Conservation (phyloP, 2,329 filamentous ascomycete species). For the Penicillium sp. region DNA sequence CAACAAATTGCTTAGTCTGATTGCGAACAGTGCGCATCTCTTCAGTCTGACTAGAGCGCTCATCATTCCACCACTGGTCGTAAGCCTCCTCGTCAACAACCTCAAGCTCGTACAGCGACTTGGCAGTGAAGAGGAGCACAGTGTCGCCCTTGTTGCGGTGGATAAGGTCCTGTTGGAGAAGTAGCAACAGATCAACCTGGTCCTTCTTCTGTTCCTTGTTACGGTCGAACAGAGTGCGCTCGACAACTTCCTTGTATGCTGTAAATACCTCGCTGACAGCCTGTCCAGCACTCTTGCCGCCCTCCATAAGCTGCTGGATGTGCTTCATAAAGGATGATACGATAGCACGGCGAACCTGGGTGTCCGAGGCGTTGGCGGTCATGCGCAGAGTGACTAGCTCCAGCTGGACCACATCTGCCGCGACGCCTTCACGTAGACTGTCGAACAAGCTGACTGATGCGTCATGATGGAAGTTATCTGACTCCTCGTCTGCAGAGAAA, state of each 20-base stretch:
- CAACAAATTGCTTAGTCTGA: slow-evolving; percentile 73
- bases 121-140: slow-evolving; percentile 72
- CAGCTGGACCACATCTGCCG: slow-evolving; percentile 80
- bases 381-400: slow-evolving; percentile 94
- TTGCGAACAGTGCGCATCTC: slow-evolving; percentile 67
- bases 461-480: slow-evolving; percentile 75
- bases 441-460: slow-evolving; percentile 84
- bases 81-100: slow-evolving; percentile 86
- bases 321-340: slow-evolving; percentile 80
- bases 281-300: slow-evolving; percentile 57
- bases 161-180: slow-evolving; percentile 74
- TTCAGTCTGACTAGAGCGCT: slow-evolving; percentile 62
- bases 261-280: slow-evolving; percentile 63
- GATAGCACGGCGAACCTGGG: slow-evolving; percentile 81
- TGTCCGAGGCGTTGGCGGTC: slow-evolving; percentile 82
- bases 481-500: slow-evolving; percentile 59
- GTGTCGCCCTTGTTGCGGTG: slow-evolving; percentile 60
- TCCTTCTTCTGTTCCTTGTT: slow-evolving; percentile 55
- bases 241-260: slow-evolving; percentile 60
- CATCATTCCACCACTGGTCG: slow-evolving; percentile 81
- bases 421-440: slow-evolving; percentile 67
- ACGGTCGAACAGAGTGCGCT: slow-evolving; percentile 58
- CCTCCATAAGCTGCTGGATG: slow-evolving; percentile 65
- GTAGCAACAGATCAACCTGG: slow-evolving; percentile 79
- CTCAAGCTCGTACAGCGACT: slow-evolving; percentile 80